These are phyloP conservation scores for Isatis lusitanica DNA, from an alignment of 441 rosid species.

Conservation along the genomic window DNA sequence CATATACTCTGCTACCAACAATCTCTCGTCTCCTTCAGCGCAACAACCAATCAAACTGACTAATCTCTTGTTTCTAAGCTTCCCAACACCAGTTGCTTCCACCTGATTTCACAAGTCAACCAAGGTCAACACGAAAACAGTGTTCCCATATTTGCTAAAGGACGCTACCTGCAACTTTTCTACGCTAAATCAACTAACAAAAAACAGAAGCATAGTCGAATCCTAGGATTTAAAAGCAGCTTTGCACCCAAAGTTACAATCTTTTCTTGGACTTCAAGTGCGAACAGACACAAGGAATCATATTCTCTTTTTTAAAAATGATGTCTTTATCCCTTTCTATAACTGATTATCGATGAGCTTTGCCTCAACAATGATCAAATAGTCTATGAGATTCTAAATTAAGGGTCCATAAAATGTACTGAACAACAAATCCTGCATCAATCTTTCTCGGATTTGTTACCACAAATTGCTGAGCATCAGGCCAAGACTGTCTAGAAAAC, in stretches of 20 bases:
- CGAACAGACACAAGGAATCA: not conserved
- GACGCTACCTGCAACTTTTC: not conserved
- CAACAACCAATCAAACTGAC: constrained; percentile 72
- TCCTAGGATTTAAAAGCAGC: constrained; percentile 1
- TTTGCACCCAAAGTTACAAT: not conserved
- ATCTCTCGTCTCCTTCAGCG: constrained; percentile 73
- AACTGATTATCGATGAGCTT: not conserved
- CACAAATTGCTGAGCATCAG: constrained; percentile 69
- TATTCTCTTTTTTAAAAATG: not conserved
- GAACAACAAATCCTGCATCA: constrained; percentile 1
- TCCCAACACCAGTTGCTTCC: constrained; percentile 73
- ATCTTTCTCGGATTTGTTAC: constrained; percentile 28
- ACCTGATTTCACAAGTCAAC: constrained; percentile 33
- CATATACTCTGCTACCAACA: constrained; percentile 73
- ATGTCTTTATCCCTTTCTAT: not conserved
- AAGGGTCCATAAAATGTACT: not conserved
- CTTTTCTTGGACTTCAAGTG: not conserved
- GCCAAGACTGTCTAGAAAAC: constrained; percentile 69
- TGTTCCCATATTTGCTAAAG: not conserved
- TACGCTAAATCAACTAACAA: not conserved
- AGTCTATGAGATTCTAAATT: not conserved
- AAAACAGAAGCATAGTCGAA: not conserved
- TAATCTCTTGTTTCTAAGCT: constrained; percentile 59
- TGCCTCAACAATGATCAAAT: not conserved
- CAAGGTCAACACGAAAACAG: constrained; percentile 20